These are phyloP conservation scores for Chrysoporthe cubensis DNA, from an alignment of 2,329 filamentous ascomycete species.

Conservation along the genomic window DNA sequence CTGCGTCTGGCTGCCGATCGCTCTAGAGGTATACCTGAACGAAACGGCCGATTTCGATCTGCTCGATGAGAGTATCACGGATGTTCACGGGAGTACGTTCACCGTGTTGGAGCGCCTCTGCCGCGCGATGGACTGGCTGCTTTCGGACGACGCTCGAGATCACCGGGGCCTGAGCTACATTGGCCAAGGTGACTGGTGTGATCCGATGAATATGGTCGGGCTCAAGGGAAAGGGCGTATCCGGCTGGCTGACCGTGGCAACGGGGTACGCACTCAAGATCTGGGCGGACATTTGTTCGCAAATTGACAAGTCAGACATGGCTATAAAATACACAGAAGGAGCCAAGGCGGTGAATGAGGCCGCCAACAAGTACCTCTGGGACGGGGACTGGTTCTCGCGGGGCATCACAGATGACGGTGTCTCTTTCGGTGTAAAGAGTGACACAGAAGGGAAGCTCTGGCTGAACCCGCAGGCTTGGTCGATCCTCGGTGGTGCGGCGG, in stretches of 20 bases:
- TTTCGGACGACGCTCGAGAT: conserved; percentile 49
- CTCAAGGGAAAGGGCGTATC: conserved; percentile 61
- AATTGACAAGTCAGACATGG: conserved; percentile 44
- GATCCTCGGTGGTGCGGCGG: conserved; percentile 57
- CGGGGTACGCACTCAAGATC: conserved; percentile 54
- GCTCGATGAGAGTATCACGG: conserved; percentile 48
- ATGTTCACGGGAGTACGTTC: conserved; percentile 47
- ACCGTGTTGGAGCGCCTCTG: conserved; percentile 59
- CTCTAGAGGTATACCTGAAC: conserved; percentile 57
- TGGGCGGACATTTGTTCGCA: conserved; percentile 58
- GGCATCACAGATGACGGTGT: conserved; percentile 62
- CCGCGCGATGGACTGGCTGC: conserved; percentile 62
- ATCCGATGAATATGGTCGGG: conserved; percentile 66
- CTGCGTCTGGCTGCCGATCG: conserved; percentile 61
- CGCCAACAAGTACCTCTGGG: conserved; percentile 58
- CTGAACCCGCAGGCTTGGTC: conserved; percentile 61
- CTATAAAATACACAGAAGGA: conserved; percentile 48
- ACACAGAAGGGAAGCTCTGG: conserved; percentile 60
- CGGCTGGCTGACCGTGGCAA: conserved; percentile 61
- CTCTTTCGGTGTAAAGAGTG: conserved; percentile 53
- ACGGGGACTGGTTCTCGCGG: conserved; percentile 59
- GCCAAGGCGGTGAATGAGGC: conserved; percentile 52
- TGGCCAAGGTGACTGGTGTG: conserved; percentile 63
- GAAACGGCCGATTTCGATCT: conserved; percentile 59
- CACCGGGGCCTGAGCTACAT: conserved; percentile 59